phyloP scores from a whole-genome alignment of 352 stramenopile genomes.

The Peronosclerospora sorghi region DNA sequence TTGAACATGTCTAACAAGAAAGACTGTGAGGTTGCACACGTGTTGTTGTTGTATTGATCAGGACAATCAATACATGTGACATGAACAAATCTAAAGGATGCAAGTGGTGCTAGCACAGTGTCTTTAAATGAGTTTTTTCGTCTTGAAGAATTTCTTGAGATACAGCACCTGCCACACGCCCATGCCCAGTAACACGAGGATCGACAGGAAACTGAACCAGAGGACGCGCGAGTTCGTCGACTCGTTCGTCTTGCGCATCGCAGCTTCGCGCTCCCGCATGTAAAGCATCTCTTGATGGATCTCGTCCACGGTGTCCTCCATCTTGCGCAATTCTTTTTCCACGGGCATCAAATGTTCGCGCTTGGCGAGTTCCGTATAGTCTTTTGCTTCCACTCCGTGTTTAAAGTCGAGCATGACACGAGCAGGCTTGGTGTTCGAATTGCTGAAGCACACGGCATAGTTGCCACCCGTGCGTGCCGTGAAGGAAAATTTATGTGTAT shows the following conservation, averaged over 20 bases:
- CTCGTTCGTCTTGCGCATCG: conserved; percentile 85
- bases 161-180: conserved; percentile 84
- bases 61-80: too few species aligned
- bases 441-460: conserved; percentile 77
- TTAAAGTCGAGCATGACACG: conserved; percentile 84
- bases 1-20: conserved; percentile 6
- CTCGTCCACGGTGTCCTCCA: conserved; percentile 84
- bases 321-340: conserved; percentile 82
- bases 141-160: conserved; percentile 89
- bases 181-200: conserved; percentile 75
- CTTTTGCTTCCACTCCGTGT: conserved; percentile 80
- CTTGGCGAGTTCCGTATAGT: conserved; percentile 84
- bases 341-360: conserved; percentile 83
- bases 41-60: conserved; percentile 15
- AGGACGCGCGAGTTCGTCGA: conserved; percentile 82
- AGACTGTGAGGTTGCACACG: conserved; percentile 8
- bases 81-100: too few species aligned
- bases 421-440: conserved; percentile 58
- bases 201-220: conserved; percentile 87
- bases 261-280: conserved; percentile 78
- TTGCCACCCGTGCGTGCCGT: conserved; percentile 51
- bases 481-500: conserved; percentile 81
- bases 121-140: conserved; percentile 84
- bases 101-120: too few species aligned
- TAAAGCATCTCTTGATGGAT: conserved; percentile 87